phyloP scores from a whole-genome alignment of 2,329 filamentous ascomycete genomes.

The Lasiodiplodia sp. region DNA sequence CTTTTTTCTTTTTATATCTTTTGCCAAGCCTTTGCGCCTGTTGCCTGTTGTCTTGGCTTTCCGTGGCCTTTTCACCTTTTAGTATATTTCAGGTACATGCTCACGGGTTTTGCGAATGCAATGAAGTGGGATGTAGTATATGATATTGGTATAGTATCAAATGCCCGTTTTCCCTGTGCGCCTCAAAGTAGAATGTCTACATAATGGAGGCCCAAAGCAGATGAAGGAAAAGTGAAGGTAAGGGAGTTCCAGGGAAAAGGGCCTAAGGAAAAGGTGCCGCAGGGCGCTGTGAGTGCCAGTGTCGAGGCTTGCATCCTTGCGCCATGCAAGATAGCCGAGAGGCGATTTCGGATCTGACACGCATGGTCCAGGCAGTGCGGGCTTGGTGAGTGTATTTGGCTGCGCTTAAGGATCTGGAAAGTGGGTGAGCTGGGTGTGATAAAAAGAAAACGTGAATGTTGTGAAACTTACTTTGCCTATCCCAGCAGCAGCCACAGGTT shows the following conservation, averaged over 20 bases:
- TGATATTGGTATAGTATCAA: too few species aligned
- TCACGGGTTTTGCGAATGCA: too few species aligned
- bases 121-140: too few species aligned
- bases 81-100: too few species aligned
- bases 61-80: too few species aligned
- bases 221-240: not conserved
- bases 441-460: not conserved
- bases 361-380: not conserved
- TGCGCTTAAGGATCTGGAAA: not conserved
- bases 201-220: not conserved
- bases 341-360: not conserved
- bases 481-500: not conserved
- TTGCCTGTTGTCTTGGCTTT: too few species aligned
- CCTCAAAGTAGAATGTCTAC: not conserved
- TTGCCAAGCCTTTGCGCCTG: too few species aligned
- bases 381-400: not conserved
- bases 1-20: too few species aligned
- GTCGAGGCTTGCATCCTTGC: not conserved
- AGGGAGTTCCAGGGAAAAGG: not conserved
- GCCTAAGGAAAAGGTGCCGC: not conserved
- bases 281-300: not conserved
- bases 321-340: not conserved
- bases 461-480: not conserved
- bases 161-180: too few species aligned
- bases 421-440: not conserved